These are phyloP conservation scores for Phytophthora pistaciae DNA, from an alignment of 352 stramenopile species.

Conservation along the genomic window DNA sequence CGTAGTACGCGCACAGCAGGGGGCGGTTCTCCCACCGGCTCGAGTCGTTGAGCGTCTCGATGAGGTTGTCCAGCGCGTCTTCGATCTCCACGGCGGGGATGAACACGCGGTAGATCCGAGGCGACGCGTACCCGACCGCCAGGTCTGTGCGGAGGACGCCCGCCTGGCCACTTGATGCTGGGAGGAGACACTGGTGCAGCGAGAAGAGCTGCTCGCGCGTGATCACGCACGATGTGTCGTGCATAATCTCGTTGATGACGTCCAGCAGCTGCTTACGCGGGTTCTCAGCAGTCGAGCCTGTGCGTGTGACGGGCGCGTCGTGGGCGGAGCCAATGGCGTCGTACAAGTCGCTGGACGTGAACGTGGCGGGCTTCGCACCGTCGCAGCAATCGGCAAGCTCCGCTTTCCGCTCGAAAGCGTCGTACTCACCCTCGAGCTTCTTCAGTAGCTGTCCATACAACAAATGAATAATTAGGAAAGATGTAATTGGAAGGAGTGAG, in stretches of 20 bases:
- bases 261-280: conserved; percentile 56
- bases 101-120: conserved; percentile 87
- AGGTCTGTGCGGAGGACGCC: conserved; percentile 63
- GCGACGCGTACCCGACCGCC: conserved; percentile 79
- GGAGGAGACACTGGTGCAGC: conserved; percentile 66
- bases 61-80: conserved; percentile 48
- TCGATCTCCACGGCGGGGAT: conserved; percentile 71
- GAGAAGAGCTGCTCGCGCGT: conserved; percentile 66
- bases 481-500: background rate
- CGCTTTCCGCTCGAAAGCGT: conserved; percentile 55
- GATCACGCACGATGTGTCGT: conserved; percentile 62
- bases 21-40: conserved; percentile 53
- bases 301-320: conserved; percentile 33
- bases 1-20: conserved; percentile 81
- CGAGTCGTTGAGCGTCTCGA: conserved; percentile 57
- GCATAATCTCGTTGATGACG: conserved; percentile 74
- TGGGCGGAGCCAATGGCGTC: conserved; percentile 75
- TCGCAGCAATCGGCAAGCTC: conserved; percentile 56
- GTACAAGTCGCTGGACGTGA: conserved; percentile 80
- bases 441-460: conserved; percentile 20
- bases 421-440: conserved; percentile 65
- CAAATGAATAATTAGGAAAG: too few species aligned
- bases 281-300: conserved; percentile 20
- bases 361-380: conserved; percentile 37
- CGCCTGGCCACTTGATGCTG: conserved; percentile 48